Evolutionary conservation across 805 yeast genomes (phyloP), one percentile per base, ranked within the genome.

Genomic region (Lipomyces kockii): DNA sequence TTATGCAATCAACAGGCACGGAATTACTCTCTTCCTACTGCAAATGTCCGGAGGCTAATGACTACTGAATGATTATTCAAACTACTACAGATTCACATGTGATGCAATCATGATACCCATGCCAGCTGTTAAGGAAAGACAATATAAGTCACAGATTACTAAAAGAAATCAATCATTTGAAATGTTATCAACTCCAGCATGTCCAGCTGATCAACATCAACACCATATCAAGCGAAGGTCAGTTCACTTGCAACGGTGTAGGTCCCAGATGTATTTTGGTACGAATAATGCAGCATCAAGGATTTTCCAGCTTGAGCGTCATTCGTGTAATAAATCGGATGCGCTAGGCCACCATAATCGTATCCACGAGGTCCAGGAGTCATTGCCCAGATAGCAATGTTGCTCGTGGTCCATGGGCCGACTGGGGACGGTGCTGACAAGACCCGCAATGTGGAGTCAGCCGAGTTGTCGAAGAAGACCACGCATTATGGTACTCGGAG

Each of bases 241-340:
- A 82, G 14, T 76, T 89, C 87, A 86, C 67, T 79, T 79, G 58
- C 79, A 89, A 49, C 22, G 12, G 49, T 14, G 49, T 65, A 65
- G 2, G 68, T 65, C 14, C n/a, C 58, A 27, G 27, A 39, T 14
- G 51, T n/a, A 29, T 43, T 39, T 37, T 65, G 67, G 60, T 62
- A 65, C 17, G 68, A 63, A 32, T 53, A 65, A 9, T 34, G 53
- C 53, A 65, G 51, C 68, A 65, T 58, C 39, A 65, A n/a, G 3
- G 25, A 11, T 22, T 58, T 35, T 46, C 69, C 69, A 4, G 39
- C 54, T 8, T 14, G 34, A 8, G 20, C 46, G 37, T 25, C 49
- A 14, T 9, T 14, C 35, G 37, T 22, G 25, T 43, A 63, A 22
- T 56, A 49, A 5, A 35, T 17, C 22, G 65, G 63, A 14, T 46